Conservation (phyloP, 306 rosid species). For the Prunus campanulata region DNA sequence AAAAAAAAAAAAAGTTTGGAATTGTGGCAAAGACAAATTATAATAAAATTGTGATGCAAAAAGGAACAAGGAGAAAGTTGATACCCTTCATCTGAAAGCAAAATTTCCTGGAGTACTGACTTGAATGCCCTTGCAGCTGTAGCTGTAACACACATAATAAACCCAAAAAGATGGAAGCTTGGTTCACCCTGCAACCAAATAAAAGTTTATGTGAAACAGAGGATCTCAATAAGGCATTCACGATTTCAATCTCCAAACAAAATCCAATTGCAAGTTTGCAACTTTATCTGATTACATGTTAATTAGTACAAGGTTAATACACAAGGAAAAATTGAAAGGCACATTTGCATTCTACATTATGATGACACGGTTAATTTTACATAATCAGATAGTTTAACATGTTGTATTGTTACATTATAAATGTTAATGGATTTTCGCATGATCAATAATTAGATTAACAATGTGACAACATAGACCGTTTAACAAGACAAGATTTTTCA, state of each 20-base stretch:
- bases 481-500: neutral
- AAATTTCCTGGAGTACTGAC: slow-evolving; percentile 27
- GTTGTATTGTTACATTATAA: neutral
- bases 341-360: neutral
- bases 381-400: neutral
- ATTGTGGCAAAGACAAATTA: too few relatives aligned
- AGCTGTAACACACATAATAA: slow-evolving; percentile 20
- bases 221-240: neutral
- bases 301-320: neutral
- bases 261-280: neutral
- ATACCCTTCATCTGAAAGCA: slow-evolving; percentile 30
- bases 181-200: slow-evolving; percentile 25
- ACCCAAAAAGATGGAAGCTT: slow-evolving; percentile 29
- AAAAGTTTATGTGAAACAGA: neutral
- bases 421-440: neutral
- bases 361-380: too few relatives aligned
- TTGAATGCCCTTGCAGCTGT: slow-evolving; percentile 33
- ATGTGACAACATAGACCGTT: neutral
- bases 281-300: too few relatives aligned
- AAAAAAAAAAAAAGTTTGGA: too few relatives aligned
- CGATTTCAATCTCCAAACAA: neutral
- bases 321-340: neutral
- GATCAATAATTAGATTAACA: neutral
- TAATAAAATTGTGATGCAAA: neutral
- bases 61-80: neutral